These are phyloP conservation scores for Rhytidiadelphus loreus DNA, from an alignment of 225 moss, liverwort and hornwort genomes.

Conservation along the genomic window DNA sequence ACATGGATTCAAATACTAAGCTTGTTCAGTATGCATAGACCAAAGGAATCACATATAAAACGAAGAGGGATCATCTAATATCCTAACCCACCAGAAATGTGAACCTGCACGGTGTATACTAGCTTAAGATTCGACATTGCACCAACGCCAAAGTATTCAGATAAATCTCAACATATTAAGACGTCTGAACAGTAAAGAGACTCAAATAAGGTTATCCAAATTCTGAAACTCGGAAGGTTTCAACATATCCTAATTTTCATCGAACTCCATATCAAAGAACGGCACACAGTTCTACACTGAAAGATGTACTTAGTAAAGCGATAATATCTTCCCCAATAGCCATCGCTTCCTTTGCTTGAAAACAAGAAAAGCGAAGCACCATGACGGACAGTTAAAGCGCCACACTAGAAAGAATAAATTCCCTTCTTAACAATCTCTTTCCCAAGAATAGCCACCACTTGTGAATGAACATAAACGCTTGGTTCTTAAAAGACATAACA, in stretches of 20 bases:
- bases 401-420: not conserved
- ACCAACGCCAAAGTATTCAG: not conserved
- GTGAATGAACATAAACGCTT: not conserved
- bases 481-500: not conserved
- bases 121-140: not conserved
- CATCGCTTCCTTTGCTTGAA: too few species aligned
- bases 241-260: not conserved
- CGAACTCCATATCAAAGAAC: not conserved
- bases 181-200: not conserved
- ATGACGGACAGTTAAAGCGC: not conserved
- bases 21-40: not conserved
- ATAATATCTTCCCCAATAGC: not conserved
- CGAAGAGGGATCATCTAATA: not conserved
- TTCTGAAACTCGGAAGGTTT: not conserved
- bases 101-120: not conserved
- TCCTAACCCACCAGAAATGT: not conserved
- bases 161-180: not conserved
- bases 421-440: not conserved
- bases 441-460: not conserved
- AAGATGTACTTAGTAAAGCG: not conserved
- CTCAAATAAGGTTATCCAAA: not conserved
- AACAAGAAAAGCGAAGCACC: not conserved
- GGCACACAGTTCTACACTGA: not conserved
- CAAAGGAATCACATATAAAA: not conserved
- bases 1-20: not conserved